Percentiles rank a stretch among this genome's conserved stretches.
Evolutionary conservation across 345 rosid species (phyloP).

Genomic region (Populus deltoides): DNA sequence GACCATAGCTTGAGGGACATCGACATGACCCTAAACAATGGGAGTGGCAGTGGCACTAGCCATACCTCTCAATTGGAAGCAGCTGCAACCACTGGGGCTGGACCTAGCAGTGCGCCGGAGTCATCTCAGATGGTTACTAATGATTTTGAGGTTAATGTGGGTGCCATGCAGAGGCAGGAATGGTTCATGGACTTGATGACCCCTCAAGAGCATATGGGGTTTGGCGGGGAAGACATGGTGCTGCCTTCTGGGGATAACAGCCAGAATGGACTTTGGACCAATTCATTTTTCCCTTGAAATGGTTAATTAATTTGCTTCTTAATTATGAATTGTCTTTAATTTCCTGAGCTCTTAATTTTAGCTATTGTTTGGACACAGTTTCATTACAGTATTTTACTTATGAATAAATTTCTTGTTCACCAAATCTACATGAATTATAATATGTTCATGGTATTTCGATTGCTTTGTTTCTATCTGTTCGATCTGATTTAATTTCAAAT

Average conservation of each 20-base stretch:
- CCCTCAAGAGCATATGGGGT: conserved; percentile 1
- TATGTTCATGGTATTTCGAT: not conserved
- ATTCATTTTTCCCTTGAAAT: not conserved
- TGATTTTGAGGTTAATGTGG: conserved; percentile 3
- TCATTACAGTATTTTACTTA: not conserved
- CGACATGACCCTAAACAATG: not conserved
- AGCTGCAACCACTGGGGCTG: not conserved
- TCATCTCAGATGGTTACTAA: too few species aligned
- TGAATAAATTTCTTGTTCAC: not conserved
- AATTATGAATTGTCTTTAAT: not conserved
- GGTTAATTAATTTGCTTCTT: not conserved
- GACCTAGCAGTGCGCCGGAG: not conserved
- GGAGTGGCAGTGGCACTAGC: not conserved
- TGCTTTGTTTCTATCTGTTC: not conserved
- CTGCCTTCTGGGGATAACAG: conserved; percentile 9
- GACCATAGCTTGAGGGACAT: conserved; percentile 32
- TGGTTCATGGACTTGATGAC: conserved; percentile 23
- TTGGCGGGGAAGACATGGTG: conserved; percentile 14
- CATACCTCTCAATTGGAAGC: not conserved
- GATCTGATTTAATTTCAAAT: too few species aligned
- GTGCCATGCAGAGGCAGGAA: conserved; percentile 8
- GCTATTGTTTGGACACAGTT: not conserved
- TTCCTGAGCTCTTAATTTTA: not conserved
- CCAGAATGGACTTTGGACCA: not conserved
- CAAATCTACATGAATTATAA: not conserved